Conservation (phyloP, 768 basidiomycete species). For the Podaxis sp. region DNA sequence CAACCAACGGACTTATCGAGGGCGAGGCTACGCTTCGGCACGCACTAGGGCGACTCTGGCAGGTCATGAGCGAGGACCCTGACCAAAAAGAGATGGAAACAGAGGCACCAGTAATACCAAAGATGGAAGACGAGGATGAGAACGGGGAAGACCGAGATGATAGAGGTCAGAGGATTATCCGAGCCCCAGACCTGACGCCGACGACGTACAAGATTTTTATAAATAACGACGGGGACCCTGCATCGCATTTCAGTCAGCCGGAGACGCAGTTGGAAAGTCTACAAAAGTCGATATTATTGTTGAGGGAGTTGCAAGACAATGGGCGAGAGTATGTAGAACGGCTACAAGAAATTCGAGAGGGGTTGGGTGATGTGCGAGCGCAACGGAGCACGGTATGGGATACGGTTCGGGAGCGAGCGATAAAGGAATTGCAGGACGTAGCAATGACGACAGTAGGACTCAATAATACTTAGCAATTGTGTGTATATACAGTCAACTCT, state of each 20-base stretch:
- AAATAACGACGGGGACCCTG: conserved; percentile 41
- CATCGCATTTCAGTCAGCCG: conserved; percentile 59
- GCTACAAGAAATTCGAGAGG: conserved; percentile 80
- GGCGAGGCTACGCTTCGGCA: conserved; percentile 72
- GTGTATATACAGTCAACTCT: not conserved
- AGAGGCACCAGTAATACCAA: conserved; percentile 51
- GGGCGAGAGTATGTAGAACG: conserved; percentile 85
- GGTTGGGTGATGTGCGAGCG: conserved; percentile 68
- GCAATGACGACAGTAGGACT: conserved; percentile 38
- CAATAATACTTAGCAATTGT: conserved; percentile 15
- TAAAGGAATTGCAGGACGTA: conserved; percentile 71
- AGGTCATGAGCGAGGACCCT: conserved; percentile 73
- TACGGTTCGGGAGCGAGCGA: conserved; percentile 67
- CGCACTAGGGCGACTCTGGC: conserved; percentile 80
- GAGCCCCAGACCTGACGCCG: conserved; percentile 67
- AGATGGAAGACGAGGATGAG: conserved; percentile 68
- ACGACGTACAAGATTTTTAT: conserved; percentile 68
- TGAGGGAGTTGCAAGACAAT: conserved; percentile 84
- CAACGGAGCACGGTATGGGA: conserved; percentile 78
- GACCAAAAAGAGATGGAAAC: conserved; percentile 33
- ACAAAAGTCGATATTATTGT: conserved; percentile 69
- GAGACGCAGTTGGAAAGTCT: conserved; percentile 67
- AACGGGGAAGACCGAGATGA: conserved; percentile 42
- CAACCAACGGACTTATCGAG: conserved; percentile 82
- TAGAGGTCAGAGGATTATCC: conserved; percentile 41